Percentiles rank a stretch among this genome's conserved stretches.
These are phyloP conservation scores for Arachis hypogaea DNA, from an alignment of 306 rosid species.

Conservation along the genomic window DNA sequence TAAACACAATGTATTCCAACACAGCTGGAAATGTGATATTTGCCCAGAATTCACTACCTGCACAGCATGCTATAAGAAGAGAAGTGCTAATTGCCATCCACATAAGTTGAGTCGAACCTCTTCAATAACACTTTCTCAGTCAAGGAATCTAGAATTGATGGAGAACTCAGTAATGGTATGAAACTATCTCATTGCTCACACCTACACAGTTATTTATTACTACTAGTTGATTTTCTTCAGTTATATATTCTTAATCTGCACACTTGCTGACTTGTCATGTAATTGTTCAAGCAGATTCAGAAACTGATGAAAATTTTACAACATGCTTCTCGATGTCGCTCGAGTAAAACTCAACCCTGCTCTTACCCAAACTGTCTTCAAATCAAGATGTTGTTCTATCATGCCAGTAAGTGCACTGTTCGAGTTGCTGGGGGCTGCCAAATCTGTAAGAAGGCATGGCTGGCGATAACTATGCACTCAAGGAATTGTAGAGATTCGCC, in stretches of 20 bases:
- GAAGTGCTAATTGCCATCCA: constrained; percentile 46
- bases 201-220: neutral
- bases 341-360: constrained; percentile 44
- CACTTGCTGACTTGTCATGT: neutral
- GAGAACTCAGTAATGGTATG: constrained; percentile 22
- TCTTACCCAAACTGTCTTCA: constrained; percentile 41
- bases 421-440: constrained; percentile 43
- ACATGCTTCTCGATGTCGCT: constrained; percentile 43
- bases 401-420: constrained; percentile 46
- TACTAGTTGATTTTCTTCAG: neutral
- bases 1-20: constrained; percentile 29
- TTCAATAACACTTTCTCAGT: neutral
- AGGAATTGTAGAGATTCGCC: constrained; percentile 40
- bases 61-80: constrained; percentile 48
- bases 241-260: neutral
- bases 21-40: constrained; percentile 49
- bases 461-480: constrained; percentile 33
- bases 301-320: constrained; percentile 34
- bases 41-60: constrained; percentile 53
- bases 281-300: constrained; percentile 34
- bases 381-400: constrained; percentile 44
- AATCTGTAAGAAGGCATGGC: constrained; percentile 47
- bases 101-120: constrained; percentile 47
- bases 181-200: neutral
- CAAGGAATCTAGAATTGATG: constrained; percentile 17